Evolutionary conservation across 1,139 yeast genomes (phyloP).

Genomic region (Maudiozyma humilis): DNA sequence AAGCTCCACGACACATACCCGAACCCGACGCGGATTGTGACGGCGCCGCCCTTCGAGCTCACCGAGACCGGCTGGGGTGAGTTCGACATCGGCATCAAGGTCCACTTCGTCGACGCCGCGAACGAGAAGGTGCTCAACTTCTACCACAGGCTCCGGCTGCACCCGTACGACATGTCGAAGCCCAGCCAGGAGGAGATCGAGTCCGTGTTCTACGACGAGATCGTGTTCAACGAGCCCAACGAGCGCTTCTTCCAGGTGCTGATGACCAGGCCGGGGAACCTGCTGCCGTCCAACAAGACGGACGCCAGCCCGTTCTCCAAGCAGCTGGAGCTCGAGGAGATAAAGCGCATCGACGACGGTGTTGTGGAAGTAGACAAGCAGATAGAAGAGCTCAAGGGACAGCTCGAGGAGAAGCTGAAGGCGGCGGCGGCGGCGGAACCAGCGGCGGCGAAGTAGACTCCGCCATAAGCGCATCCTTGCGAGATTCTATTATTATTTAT

Average conservation of each 20-base stretch:
- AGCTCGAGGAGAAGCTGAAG: slow-evolving; percentile 38
- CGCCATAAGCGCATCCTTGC: too few species aligned
- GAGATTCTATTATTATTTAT: neutral
- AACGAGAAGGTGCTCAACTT: slow-evolving; percentile 81
- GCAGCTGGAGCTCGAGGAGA: slow-evolving; percentile 56
- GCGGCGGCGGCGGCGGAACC: slow-evolving; percentile 31
- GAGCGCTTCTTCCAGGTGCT: slow-evolving; percentile 69
- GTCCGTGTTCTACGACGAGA: slow-evolving; percentile 75
- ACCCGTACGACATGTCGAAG: slow-evolving; percentile 56
- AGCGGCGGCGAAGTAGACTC: too few species aligned
- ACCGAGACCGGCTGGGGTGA: slow-evolving; percentile 99
- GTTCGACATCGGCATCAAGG: slow-evolving; percentile 81
- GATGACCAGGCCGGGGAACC: slow-evolving; percentile 66
- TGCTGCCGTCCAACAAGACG: slow-evolving; percentile 54
- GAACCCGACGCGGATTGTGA: slow-evolving; percentile 74
- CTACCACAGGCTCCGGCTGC: slow-evolving; percentile 83
- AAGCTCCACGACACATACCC: slow-evolving; percentile 92
- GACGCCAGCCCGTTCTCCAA: slow-evolving; percentile 41
- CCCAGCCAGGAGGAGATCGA: slow-evolving; percentile 40
- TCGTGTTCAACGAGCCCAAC: slow-evolving; percentile 94
- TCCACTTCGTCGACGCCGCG: slow-evolving; percentile 77
- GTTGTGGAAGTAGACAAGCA: slow-evolving; percentile 42
- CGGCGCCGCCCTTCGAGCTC: slow-evolving; percentile 85
- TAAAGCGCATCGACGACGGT: slow-evolving; percentile 38
- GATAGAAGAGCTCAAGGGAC: slow-evolving; percentile 46